Evolutionary conservation across 1,139 yeast genomes (phyloP), one percentile per base, ranked within the genome.

Genomic region (Candida sp.): DNA sequence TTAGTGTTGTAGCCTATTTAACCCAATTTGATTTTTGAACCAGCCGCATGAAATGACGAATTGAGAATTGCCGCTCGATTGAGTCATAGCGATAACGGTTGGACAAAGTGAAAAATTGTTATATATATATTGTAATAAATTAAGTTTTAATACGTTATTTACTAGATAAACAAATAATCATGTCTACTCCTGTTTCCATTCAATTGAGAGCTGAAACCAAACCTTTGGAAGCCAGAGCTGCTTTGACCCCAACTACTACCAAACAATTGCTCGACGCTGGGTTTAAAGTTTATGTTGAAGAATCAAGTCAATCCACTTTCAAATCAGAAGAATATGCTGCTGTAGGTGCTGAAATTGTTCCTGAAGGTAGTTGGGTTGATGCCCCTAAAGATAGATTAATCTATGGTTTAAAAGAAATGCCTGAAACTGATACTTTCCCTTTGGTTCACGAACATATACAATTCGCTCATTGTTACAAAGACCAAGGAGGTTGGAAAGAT

Each of bases 381-480:
- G 98, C 99, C 37, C 98, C 99, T 49, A 76, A 76, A 54, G 96
- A 91, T 54, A 80, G 97, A 63, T 81, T 91, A 49, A 87, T 95
- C 53, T 75, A 87, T 56, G 99, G 99, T 1, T 81, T 95, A 69
- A 93, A 93, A 72, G 99, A 93, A 68, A 77, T 93, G 62, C 97
- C 97, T 33, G 98, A 91, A 69, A 70, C 72, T 44, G 97, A 91
- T 56, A 74, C 82, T 32, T 93, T 91, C 79, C 99, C 99, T 33
- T 77, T 93, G 51, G 79, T 86, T 42, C 98, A 95, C 64, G 96
- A 91, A 65, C 99, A 95, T 68, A 88, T 93, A 51, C 98, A 91
- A 70, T 93, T 93, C 71, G 99, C 99, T 41, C 99, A 93, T 69
- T 95, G 99, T 72, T 95, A 91, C 73, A 95, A 93, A 75, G 81